Conservation (phyloP, 768 basidiomycete species). For the Lepiota brunneoincarnata region DNA sequence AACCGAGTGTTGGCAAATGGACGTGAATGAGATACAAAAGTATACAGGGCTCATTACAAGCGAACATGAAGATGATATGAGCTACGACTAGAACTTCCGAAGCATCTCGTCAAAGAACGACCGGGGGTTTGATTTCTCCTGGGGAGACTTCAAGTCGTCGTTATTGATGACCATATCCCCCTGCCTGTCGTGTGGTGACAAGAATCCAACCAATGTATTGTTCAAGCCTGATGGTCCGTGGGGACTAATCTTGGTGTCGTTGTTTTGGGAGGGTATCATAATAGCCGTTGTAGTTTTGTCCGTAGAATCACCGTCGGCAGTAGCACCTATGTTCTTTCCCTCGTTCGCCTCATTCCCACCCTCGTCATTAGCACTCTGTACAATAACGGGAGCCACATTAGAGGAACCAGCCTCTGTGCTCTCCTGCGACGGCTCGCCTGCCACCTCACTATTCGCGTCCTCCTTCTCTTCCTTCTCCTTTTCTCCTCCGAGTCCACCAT, state of each 20-base stretch:
- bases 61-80: not conserved
- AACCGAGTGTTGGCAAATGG: not conserved
- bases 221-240: not conserved
- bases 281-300: not conserved
- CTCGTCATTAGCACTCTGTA: not conserved
- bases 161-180: not conserved
- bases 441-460: conserved; percentile 10
- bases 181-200: not conserved
- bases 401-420: conserved; percentile 6
- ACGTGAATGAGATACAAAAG: not conserved
- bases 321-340: not conserved
- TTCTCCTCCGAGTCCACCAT: not conserved
- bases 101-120: not conserved
- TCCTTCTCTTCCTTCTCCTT: conserved; percentile 4
- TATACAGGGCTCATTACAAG: not conserved
- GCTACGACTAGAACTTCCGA: not conserved
- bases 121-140: not conserved
- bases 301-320: conserved; percentile 3
- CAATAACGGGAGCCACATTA: not conserved
- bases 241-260: not conserved
- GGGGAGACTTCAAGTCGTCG: not conserved
- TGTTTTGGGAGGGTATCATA: not conserved
- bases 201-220: not conserved
- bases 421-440: conserved; percentile 6
- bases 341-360: too few species aligned